Evolutionary conservation across 176 grass and related monocot genomes (phyloP).

Genomic region (Tuctoria greenei): DNA sequence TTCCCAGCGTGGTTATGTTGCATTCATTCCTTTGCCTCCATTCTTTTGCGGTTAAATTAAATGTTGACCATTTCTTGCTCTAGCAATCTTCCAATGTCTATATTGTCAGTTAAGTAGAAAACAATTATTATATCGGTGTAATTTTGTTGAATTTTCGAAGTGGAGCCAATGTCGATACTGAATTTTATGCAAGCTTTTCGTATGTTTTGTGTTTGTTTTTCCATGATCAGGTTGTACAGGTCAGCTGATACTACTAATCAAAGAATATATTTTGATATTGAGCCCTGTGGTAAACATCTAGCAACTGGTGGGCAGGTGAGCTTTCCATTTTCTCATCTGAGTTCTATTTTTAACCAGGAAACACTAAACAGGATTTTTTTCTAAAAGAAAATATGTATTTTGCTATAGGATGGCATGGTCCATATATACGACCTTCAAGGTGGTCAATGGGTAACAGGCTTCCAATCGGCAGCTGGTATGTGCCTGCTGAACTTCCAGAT

Average conservation of each 20-base stretch:
- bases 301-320: constrained; percentile 85
- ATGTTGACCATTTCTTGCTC: neutral
- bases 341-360: constrained; percentile 24
- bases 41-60: neutral
- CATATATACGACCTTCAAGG: constrained; percentile 92
- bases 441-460: constrained; percentile 69
- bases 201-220: constrained; percentile 7
- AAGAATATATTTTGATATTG: constrained; percentile 95
- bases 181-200: neutral
- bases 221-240: constrained; percentile 74
- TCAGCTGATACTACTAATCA: constrained; percentile 89
- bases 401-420: constrained; percentile 76
- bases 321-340: constrained; percentile 29
- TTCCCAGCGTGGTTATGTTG: neutral
- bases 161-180: no score
- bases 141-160: no score
- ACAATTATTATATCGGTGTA: no score
- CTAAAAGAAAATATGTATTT: neutral
- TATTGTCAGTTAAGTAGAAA: neutral
- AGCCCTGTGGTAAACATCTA: constrained; percentile 87
- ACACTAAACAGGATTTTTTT: constrained; percentile 16
- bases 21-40: neutral
- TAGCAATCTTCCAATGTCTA: neutral
- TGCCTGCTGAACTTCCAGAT: constrained; percentile 24
- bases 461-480: constrained; percentile 91